A percentile compares a stretch with the other conserved stretches of the same genome.
phyloP scores from a whole-genome alignment of 805 yeast species.

The Soucietia sequanensis region DNA sequence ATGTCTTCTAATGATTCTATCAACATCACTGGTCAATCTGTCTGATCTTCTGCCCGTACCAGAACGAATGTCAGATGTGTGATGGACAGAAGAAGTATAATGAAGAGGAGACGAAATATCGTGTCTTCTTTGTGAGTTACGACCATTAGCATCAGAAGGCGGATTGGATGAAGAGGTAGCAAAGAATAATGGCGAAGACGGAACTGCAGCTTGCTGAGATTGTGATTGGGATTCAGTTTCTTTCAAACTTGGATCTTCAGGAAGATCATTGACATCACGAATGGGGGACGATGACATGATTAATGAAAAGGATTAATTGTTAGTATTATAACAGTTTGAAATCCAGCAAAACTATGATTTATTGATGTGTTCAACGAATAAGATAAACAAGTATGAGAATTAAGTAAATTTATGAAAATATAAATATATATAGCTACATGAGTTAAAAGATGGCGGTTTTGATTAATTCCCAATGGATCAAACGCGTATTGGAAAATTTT shows the following conservation, averaged over 20 bases:
- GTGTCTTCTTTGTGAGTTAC: constrained; percentile 18
- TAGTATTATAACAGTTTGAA: no score
- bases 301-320: constrained; percentile 1
- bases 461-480: no score
- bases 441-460: no score
- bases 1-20: constrained; percentile 45
- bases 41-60: constrained; percentile 46
- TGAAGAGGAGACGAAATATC: constrained; percentile 50
- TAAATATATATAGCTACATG: no score
- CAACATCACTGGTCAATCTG: constrained; percentile 41
- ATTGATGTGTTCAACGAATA: constrained; percentile 1
- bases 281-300: constrained; percentile 39
- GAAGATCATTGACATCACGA: constrained; percentile 30
- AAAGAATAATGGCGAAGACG: constrained; percentile 58
- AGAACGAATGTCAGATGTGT: constrained; percentile 40
- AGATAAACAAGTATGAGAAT: constrained; percentile 2
- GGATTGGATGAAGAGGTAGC: constrained; percentile 47
- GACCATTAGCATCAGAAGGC: constrained; percentile 26
- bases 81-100: constrained; percentile 43
- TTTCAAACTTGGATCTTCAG: constrained; percentile 22
- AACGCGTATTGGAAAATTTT: no score
- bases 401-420: constrained; percentile 1
- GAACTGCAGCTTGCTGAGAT: constrained; percentile 42
- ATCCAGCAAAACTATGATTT: no score
- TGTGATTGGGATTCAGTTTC: constrained; percentile 37